Conservation (phyloP, 2,329 filamentous ascomycete genomes). For the Hymenoscyphus scutula region DNA sequence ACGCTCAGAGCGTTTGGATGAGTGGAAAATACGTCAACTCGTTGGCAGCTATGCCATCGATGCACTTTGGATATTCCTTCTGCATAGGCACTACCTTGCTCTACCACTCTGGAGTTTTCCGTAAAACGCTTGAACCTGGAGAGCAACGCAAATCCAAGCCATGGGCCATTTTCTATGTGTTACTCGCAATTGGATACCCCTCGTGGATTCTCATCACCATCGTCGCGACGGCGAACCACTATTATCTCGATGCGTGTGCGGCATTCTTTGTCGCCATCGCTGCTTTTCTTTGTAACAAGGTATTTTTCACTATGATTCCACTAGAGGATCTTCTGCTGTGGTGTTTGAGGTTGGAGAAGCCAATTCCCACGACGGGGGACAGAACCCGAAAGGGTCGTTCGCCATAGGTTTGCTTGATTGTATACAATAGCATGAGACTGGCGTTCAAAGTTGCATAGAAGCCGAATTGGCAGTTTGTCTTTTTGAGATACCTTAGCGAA, state of each 20-base stretch:
- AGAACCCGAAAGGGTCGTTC: constrained; percentile 19
- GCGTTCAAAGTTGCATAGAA: not conserved
- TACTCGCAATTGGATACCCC: constrained; percentile 46
- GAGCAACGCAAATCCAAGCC: constrained; percentile 42
- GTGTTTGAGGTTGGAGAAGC: constrained; percentile 48
- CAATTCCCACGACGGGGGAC: constrained; percentile 48
- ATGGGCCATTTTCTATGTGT: constrained; percentile 44
- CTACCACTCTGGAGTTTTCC: constrained; percentile 50
- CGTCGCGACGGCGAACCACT: constrained; percentile 55
- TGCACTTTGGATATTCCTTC: constrained; percentile 56
- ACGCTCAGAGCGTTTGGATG: constrained; percentile 50
- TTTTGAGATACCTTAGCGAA: constrained; percentile 21
- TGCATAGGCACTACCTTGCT: constrained; percentile 51
- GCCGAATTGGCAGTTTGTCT: not conserved
- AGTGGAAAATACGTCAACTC: constrained; percentile 50
- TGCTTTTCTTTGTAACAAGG: constrained; percentile 46
- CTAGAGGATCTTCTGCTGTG: constrained; percentile 49
- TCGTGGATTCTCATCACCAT: constrained; percentile 48
- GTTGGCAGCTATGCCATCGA: constrained; percentile 50
- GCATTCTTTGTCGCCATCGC: constrained; percentile 46
- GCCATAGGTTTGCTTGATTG: constrained; percentile 4
- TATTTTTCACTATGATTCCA: constrained; percentile 50
- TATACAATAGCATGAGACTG: not conserved
- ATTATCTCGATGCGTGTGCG: constrained; percentile 50
- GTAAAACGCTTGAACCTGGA: constrained; percentile 38